Percentiles rank a stretch among this genome's conserved stretches.
Evolutionary conservation across 208 protist genomes (phyloP).

Genomic region (Crithidia sp.): DNA sequence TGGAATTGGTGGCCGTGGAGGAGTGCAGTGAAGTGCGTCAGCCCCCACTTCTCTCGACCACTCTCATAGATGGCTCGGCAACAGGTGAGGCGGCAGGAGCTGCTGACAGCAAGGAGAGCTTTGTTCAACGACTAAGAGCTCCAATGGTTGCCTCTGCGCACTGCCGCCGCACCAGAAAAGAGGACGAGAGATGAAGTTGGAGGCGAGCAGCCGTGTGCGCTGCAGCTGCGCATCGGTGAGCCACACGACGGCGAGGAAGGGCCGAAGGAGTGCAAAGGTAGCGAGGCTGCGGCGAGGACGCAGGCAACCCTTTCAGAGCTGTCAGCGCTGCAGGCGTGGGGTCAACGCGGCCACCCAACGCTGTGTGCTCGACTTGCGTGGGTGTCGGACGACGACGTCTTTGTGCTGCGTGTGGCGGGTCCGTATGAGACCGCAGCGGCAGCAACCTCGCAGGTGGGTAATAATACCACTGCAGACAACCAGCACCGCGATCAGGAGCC

Average conservation of each 20-base stretch:
- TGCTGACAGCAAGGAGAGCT: not conserved
- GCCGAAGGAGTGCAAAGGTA: not conserved
- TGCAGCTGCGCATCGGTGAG: not conserved
- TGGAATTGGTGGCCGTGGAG: not conserved
- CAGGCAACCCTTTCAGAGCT: conserved; percentile 12
- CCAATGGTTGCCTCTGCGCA: conserved; percentile 10
- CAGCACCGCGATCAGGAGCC: too few relatives aligned
- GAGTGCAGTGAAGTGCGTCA: not conserved
- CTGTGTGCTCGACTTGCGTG: conserved; percentile 17
- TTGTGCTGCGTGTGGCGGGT: conserved; percentile 12
- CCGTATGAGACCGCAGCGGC: conserved; percentile 4
- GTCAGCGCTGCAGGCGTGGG: conserved; percentile 13
- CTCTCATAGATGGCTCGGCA: too few relatives aligned
- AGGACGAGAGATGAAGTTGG: not conserved
- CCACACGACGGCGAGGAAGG: not conserved
- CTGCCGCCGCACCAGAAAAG: not conserved
- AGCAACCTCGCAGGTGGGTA: not conserved
- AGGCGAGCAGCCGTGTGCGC: not conserved
- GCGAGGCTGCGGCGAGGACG: too few relatives aligned
- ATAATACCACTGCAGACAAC: too few relatives aligned
- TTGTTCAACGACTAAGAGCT: not conserved
- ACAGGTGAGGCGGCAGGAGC: not conserved
- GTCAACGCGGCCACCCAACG: conserved; percentile 15
- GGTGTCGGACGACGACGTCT: conserved; percentile 12
- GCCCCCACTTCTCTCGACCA: not conserved